Evolutionary conservation across 768 basidiomycete species (phyloP).

Genomic region (Mycena indigotica): DNA sequence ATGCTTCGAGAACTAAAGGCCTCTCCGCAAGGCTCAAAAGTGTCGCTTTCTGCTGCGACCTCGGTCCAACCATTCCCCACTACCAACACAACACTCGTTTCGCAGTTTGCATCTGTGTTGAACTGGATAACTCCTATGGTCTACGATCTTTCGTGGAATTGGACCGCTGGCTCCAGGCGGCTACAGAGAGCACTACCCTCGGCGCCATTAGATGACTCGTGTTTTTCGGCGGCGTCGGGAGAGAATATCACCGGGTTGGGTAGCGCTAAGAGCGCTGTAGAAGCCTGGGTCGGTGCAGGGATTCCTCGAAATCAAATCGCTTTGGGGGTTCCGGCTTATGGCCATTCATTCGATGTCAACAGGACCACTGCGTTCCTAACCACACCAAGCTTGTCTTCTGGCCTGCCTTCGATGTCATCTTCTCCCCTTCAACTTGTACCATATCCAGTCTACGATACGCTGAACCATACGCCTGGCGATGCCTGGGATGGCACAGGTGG

Average conservation of each 20-base stretch:
- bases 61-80: constrained; percentile 43
- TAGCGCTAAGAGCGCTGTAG: constrained; percentile 74
- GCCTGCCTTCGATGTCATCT: constrained; percentile 18
- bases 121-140: constrained; percentile 62
- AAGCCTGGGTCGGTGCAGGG: constrained; percentile 73
- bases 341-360: constrained; percentile 71
- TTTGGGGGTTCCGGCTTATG: constrained; percentile 82
- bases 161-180: constrained; percentile 51
- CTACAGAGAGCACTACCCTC: constrained; percentile 54
- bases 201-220: constrained; percentile 83
- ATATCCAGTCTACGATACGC: constrained; percentile 57
- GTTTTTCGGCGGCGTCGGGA: constrained; percentile 31
- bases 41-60: constrained; percentile 60
- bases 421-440: constrained; percentile 34
- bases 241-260: constrained; percentile 55
- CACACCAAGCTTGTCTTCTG: constrained; percentile 27
- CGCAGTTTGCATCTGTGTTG: constrained; percentile 70
- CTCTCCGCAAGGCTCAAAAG: constrained; percentile 49
- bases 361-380: constrained; percentile 45
- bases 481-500: constrained; percentile 59
- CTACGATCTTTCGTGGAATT: constrained; percentile 71
- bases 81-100: constrained; percentile 69
- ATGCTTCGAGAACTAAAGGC: constrained; percentile 76
- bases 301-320: constrained; percentile 70
- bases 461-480: constrained; percentile 57